phyloP scores from a whole-genome alignment of 2,329 filamentous ascomycete genomes.

The Nemania bipapillata region DNA sequence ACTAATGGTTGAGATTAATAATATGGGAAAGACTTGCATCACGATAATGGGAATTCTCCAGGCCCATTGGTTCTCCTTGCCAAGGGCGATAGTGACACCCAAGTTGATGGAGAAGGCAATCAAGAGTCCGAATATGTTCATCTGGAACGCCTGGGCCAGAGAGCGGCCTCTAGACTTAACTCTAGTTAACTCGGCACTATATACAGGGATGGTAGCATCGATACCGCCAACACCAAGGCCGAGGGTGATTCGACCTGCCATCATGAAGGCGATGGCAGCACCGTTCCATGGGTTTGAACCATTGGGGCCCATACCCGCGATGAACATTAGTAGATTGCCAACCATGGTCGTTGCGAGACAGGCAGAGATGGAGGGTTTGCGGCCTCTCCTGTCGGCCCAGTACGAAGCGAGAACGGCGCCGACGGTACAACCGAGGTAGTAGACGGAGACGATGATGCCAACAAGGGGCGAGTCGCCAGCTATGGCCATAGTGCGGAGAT shows the following conservation, averaged over 20 bases:
- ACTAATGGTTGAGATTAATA: constrained; percentile 64
- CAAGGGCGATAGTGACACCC: constrained; percentile 62
- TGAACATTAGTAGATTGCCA: constrained; percentile 70
- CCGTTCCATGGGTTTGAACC: constrained; percentile 56
- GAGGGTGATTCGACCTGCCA: constrained; percentile 48
- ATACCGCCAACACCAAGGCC: constrained; percentile 68
- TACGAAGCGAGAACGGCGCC: constrained; percentile 68
- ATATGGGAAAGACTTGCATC: constrained; percentile 69
- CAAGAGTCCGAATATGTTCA: constrained; percentile 71
- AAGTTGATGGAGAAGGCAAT: constrained; percentile 71
- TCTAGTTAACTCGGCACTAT: constrained; percentile 66
- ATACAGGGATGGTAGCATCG: constrained; percentile 69
- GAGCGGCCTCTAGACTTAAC: constrained; percentile 68
- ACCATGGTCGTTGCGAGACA: constrained; percentile 65
- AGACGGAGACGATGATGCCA: constrained; percentile 69
- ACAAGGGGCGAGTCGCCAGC: constrained; percentile 61
- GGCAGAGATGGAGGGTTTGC: constrained; percentile 66
- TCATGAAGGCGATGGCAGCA: constrained; percentile 59
- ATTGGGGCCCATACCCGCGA: constrained; percentile 61
- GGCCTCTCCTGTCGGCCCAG: constrained; percentile 63
- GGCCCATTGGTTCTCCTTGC: constrained; percentile 68
- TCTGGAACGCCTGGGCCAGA: constrained; percentile 71
- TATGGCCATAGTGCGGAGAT: constrained; percentile 68
- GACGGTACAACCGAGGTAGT: constrained; percentile 70
- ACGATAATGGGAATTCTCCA: constrained; percentile 70